Evolutionary conservation across 306 rosid species (phyloP), one percentile per base, ranked within the genome.

Genomic region (Fragaria nilgerrensis): DNA sequence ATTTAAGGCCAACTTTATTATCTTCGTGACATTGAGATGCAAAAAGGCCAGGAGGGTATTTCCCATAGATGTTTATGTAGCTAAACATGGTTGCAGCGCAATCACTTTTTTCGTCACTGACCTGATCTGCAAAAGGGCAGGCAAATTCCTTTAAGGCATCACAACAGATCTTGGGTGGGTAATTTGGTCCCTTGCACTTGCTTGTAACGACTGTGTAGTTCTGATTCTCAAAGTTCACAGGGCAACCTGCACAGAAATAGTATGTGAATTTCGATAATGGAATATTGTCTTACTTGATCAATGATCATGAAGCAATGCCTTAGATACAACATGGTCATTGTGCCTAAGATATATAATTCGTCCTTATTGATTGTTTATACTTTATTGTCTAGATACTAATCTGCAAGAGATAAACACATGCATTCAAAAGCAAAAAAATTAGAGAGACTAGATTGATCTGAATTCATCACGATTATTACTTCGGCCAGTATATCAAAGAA

Each of bases 11-110:
- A 9, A 9, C 0, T 20, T 87, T 63, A 7, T 80, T 62, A 0
- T 85, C 96, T 80, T 87, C 99, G 27, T 80, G 83, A 85, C 98
- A 95, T 44, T 87, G 78, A 69, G 90, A 83, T 1, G 98, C 84
- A 74, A 95, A 95, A 12, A 95, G 84, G 66, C 97, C 97, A 25
- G 99, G 94, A 3, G 98, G 99, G 86, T 95, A 95, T 53, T 87
- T 86, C 0, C 97, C 99, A 45, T 92, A 92, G 59, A 90, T 56
- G 77, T 88, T 95, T 23, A 95, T 95, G 94, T 95, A 92, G 81
- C 94, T 95, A 70, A 95, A 95, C 99, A 95, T 95, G 43, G 90
- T 88, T 0, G 82, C 4, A 6, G 91, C 86, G 15, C 97, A 95
- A 72, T 95, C 86, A 9, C 49, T 87, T 61, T 82, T 65, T 70